A percentile compares a stretch with the other conserved stretches of the same genome.
Evolutionary conservation across 2,329 filamentous ascomycete genomes (phyloP).

Genomic region (Xylariaceae sp.): DNA sequence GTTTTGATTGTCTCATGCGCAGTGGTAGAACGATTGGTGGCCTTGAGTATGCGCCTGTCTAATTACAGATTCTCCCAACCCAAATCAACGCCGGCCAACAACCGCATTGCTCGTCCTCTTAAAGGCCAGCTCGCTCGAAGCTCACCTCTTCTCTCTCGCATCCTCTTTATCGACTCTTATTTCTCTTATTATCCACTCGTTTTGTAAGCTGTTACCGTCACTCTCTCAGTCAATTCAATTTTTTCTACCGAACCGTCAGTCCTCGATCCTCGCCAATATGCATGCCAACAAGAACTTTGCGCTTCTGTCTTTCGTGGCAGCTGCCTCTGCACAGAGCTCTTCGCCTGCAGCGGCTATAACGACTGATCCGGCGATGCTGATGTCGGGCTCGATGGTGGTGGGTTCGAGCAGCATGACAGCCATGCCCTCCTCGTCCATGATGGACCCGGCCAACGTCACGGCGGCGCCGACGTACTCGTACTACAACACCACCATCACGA

Average conservation of each 20-base stretch:
- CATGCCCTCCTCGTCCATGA: no score
- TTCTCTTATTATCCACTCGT: slow-evolving; percentile 1
- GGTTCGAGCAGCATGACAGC: no score
- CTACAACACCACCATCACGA: slow-evolving; percentile 24
- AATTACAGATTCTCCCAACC: slow-evolving; percentile 24
- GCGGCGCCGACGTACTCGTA: slow-evolving; percentile 15
- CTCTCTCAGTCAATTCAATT: no score
- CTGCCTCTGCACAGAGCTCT: slow-evolving; percentile 13
- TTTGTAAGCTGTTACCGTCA: no score
- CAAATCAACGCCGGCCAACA: slow-evolving; percentile 10
- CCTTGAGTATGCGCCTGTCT: slow-evolving; percentile 24
- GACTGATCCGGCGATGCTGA: neutral
- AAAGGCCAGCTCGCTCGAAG: slow-evolving; percentile 14
- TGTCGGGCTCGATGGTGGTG: slow-evolving; percentile 1
- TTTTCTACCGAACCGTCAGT: no score
- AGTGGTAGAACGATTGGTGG: slow-evolving; percentile 16
- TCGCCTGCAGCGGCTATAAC: slow-evolving; percentile 7
- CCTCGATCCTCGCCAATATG: slow-evolving; percentile 23
- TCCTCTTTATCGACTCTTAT: slow-evolving; percentile 4
- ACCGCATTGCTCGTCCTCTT: slow-evolving; percentile 10
- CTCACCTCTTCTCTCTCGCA: slow-evolving; percentile 1
- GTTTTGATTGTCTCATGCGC: slow-evolving; percentile 18
- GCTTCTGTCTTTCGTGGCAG: slow-evolving; percentile 22
- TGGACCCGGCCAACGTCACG: slow-evolving; percentile 2
- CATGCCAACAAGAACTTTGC: slow-evolving; percentile 21